Evolutionary conservation across 2,329 filamentous ascomycete genomes (phyloP).

Genomic region (Alternaria dauci): DNA sequence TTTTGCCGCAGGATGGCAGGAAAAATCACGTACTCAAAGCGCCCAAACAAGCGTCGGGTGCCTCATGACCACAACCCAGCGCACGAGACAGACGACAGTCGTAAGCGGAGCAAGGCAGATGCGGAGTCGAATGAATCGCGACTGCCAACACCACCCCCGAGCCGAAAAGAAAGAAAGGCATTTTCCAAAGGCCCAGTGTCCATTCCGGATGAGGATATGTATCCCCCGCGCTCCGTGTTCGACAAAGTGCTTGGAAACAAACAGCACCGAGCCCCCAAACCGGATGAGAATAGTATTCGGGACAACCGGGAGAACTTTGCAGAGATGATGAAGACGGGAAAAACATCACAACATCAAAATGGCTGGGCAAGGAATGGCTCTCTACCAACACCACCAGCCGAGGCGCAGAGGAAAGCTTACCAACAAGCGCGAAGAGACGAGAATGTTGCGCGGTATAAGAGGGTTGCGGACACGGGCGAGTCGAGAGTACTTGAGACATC

Average conservation of each 20-base stretch:
- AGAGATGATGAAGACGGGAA: conserved; percentile 20
- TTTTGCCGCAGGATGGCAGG: conserved; percentile 23
- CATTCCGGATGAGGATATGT: conserved; percentile 23
- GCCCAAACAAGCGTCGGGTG: conserved; percentile 20
- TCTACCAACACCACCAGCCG: conserved; percentile 34
- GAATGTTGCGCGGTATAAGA: background rate
- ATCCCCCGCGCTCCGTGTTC: conserved; percentile 17
- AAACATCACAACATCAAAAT: conserved; percentile 8
- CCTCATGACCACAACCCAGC: conserved; percentile 15
- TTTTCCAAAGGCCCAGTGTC: conserved; percentile 29
- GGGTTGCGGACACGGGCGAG: background rate
- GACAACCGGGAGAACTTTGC: conserved; percentile 24
- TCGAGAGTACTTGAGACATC: background rate
- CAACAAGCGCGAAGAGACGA: conserved; percentile 14
- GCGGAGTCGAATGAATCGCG: conserved; percentile 17
- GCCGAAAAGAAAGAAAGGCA: conserved; percentile 7
- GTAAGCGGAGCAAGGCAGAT: conserved; percentile 28
- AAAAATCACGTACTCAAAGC: conserved; percentile 30
- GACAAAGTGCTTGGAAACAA: conserved; percentile 25
- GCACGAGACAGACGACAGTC: conserved; percentile 17
- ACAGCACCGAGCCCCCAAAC: conserved; percentile 8
- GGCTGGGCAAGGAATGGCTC: conserved; percentile 17
- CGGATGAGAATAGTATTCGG: conserved; percentile 18
- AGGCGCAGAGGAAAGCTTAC: conserved; percentile 19
- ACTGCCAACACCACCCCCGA: conserved; percentile 7